Percentiles rank a stretch among this genome's conserved stretches.
phyloP scores from a whole-genome alignment of 208 protist genomes.

The Leishmania turanica region DNA sequence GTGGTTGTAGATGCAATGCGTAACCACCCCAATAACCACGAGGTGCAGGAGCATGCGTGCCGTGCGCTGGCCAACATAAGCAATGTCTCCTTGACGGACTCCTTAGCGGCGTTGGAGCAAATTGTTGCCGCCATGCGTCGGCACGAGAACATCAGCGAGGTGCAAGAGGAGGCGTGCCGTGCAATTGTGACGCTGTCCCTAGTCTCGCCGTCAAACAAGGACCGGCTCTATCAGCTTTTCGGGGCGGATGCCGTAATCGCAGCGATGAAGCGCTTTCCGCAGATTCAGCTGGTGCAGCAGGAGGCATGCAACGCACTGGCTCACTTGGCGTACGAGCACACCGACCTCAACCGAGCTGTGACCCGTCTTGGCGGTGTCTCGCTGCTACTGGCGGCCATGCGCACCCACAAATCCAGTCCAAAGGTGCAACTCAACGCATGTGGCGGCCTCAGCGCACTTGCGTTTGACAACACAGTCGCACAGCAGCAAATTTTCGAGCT shows the following conservation, averaged over 20 bases:
- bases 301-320: slow-evolving; percentile 92
- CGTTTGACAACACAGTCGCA: slow-evolving; percentile 90
- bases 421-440: slow-evolving; percentile 93
- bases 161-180: slow-evolving; percentile 92
- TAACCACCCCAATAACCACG: slow-evolving; percentile 82
- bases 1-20: slow-evolving; percentile 89
- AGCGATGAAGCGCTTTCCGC: slow-evolving; percentile 79
- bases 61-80: slow-evolving; percentile 89
- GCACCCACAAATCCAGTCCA: slow-evolving; percentile 63
- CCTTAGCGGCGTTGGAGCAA: slow-evolving; percentile 69
- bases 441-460: slow-evolving; percentile 88
- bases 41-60: slow-evolving; percentile 92
- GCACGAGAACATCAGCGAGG: slow-evolving; percentile 74
- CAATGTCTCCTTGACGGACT: slow-evolving; percentile 57
- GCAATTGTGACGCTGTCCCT: slow-evolving; percentile 90
- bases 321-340: slow-evolving; percentile 91
- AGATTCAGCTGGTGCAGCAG: slow-evolving; percentile 84
- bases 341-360: slow-evolving; percentile 77
- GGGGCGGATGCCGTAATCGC: slow-evolving; percentile 70
- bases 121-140: slow-evolving; percentile 85
- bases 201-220: slow-evolving; percentile 82
- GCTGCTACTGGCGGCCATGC: slow-evolving; percentile 81
- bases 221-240: slow-evolving; percentile 77
- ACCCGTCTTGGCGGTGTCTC: slow-evolving; percentile 78
- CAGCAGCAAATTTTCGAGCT: slow-evolving; percentile 92